Conservation (phyloP, 2,329 filamentous ascomycete species). For the Domatiomyces globalis region DNA sequence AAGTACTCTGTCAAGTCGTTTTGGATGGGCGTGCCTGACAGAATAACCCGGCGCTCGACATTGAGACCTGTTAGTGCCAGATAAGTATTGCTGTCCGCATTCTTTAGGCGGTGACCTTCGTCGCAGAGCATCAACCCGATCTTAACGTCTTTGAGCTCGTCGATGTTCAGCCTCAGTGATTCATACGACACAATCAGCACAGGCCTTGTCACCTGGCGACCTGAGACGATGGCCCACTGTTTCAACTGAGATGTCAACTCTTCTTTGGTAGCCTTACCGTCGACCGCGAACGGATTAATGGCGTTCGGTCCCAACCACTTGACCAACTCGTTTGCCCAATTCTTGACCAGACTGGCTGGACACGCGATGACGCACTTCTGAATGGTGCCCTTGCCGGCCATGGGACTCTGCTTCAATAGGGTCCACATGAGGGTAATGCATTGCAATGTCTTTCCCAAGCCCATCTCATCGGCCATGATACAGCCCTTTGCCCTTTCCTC, state of each 20-base stretch:
- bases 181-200: conserved; percentile 98
- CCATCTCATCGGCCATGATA: conserved; percentile 99
- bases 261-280: conserved; percentile 90
- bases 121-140: conserved; percentile 92
- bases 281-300: conserved; percentile 84
- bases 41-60: conserved; percentile 78
- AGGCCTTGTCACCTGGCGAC: conserved; percentile 76
- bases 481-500: conserved; percentile 89
- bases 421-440: conserved; percentile 98
- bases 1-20: conserved; percentile 99
- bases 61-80: conserved; percentile 80
- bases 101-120: conserved; percentile 92
- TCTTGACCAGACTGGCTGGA: conserved; percentile 87
- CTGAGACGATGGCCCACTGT: conserved; percentile 86
- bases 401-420: conserved; percentile 82
- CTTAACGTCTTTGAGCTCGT: conserved; percentile 74
- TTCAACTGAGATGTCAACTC: conserved; percentile 79
- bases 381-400: conserved; percentile 85
- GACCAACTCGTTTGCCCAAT: conserved; percentile 92
- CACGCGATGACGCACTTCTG: conserved; percentile 96
- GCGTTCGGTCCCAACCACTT: conserved; percentile 95
- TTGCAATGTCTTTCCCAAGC: conserved; percentile 89
- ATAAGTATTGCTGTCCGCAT: conserved; percentile 91
- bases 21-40: conserved; percentile 94
- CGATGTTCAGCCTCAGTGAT: conserved; percentile 78